A percentile compares a stretch with the other conserved stretches of the same genome.
Conservation (phyloP, 495 filamentous ascomycete species). For the Neurospora sublineolata region DNA sequence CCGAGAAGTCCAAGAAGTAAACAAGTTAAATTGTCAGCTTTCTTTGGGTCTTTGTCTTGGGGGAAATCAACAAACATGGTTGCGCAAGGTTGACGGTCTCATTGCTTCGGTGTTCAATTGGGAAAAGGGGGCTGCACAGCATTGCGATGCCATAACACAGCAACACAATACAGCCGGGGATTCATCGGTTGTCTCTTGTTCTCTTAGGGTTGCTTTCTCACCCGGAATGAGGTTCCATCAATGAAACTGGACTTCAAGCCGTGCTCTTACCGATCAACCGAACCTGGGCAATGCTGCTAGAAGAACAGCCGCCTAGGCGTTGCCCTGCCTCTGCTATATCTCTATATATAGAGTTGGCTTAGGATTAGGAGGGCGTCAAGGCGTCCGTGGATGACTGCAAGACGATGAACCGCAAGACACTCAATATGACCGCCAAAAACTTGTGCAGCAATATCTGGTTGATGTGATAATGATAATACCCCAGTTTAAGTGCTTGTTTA, state of each 20-base stretch:
- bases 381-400: not conserved
- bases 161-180: constrained; percentile 24
- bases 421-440: not conserved
- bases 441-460: not conserved
- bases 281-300: not conserved
- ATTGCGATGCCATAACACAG: constrained; percentile 26
- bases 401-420: not conserved
- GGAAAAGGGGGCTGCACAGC: constrained; percentile 29
- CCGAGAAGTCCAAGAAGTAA: constrained; percentile 71
- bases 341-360: not conserved
- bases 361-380: not conserved
- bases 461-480: not conserved
- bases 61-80: constrained; percentile 12
- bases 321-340: not conserved
- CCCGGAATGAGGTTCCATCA: constrained; percentile 27
- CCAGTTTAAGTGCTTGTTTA: not conserved
- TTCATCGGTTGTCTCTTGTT: constrained; percentile 24
- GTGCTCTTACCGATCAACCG: constrained; percentile 6
- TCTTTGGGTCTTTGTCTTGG: constrained; percentile 12
- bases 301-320: not conserved
- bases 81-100: constrained; percentile 28
- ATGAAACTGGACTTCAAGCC: constrained; percentile 28
- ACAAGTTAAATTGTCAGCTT: constrained; percentile 8
- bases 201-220: constrained; percentile 38
- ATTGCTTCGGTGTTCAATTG: constrained; percentile 42